Percentiles rank a stretch among this genome's conserved stretches.
phyloP scores from a whole-genome alignment of 129 eudicot species.

The Kitagawia praeruptora region DNA sequence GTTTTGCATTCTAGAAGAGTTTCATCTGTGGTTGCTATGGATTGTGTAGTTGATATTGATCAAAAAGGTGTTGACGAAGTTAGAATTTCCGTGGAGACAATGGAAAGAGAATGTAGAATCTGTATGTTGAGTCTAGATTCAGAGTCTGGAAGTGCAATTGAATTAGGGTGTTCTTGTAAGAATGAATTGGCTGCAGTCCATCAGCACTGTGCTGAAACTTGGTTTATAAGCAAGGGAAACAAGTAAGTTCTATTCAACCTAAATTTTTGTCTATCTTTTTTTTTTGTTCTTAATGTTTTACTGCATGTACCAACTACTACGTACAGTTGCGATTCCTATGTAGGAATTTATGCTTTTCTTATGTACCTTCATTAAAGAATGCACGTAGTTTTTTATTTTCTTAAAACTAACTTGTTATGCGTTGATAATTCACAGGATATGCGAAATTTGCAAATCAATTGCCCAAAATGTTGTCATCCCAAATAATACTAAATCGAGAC shows the following conservation, averaged over 20 bases:
- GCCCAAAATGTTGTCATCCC: slow-evolving; percentile 46
- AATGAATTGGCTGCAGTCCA: slow-evolving; percentile 5
- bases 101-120: neutral
- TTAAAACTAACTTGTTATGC: neutral
- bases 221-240: neutral
- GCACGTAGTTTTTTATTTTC: too few species aligned
- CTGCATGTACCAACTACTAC: too few species aligned
- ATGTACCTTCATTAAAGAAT: too few species aligned
- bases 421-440: slow-evolving; percentile 35
- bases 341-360: neutral
- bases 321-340: too few species aligned
- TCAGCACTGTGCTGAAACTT: slow-evolving; percentile 3
- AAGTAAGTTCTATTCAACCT: neutral
- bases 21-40: neutral
- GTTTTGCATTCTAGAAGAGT: neutral
- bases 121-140: neutral
- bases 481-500: slow-evolving; percentile 19
- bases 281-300: too few species aligned
- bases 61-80: neutral
- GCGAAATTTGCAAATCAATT: slow-evolving; percentile 65
- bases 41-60: neutral
- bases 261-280: too few species aligned
- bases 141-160: neutral
- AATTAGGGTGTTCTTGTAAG: slow-evolving; percentile 10
- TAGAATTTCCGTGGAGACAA: neutral